A percentile compares a stretch with the other conserved stretches of the same genome.
These are phyloP conservation scores for Tylopilus microsporus DNA, from an alignment of 1,284 basidiomycete species.

Conservation along the genomic window DNA sequence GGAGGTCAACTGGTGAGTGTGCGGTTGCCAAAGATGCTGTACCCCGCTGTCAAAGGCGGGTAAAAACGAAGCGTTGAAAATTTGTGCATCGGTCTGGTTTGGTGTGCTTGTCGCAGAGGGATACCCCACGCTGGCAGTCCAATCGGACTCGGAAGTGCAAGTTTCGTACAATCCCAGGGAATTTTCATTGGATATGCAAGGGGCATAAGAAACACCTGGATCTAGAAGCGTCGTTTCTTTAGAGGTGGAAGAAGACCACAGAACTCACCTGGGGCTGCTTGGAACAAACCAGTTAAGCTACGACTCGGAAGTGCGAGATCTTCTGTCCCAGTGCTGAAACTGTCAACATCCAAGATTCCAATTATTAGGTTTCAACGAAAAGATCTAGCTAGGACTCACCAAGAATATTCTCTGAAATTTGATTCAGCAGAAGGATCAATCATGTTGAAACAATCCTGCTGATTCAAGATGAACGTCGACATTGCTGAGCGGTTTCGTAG, in stretches of 20 bases:
- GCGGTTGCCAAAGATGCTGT: background rate
- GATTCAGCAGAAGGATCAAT: background rate
- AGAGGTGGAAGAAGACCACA: background rate
- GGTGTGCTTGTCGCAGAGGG: background rate
- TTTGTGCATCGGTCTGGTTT: background rate
- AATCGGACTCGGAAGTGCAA: background rate
- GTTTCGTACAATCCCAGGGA: background rate
- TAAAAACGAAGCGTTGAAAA: background rate
- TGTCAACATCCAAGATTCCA: constrained; percentile 1
- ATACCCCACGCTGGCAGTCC: background rate
- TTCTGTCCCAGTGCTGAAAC: background rate
- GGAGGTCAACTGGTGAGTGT: background rate
- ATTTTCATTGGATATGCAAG: constrained; percentile 3
- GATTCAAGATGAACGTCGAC: background rate
- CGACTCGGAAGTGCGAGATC: background rate
- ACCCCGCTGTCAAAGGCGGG: background rate
- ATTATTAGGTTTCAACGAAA: background rate
- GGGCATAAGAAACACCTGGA: background rate
- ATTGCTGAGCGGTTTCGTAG: constrained; percentile 2
- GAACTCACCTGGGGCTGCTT: constrained; percentile 4
- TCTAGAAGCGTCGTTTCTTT: background rate
- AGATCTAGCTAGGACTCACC: constrained; percentile 5
- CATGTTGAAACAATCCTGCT: background rate
- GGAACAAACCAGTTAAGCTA: background rate
- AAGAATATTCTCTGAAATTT: background rate